Base-by-base conservation (phyloP, 495 filamentous ascomycete species). In the Hypoxylon lienhwacheense region DNA sequence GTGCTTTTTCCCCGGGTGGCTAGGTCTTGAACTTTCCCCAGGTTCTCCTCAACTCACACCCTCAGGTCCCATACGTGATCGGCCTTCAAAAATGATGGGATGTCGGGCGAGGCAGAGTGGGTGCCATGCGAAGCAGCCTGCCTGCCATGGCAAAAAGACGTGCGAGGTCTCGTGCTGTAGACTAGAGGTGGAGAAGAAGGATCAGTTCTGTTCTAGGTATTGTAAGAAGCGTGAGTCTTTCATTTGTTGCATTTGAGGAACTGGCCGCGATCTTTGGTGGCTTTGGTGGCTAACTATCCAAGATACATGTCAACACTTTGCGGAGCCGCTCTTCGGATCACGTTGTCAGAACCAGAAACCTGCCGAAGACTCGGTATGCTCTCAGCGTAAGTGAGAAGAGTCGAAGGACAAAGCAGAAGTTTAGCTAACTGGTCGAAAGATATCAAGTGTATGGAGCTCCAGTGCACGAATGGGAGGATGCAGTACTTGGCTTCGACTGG, bases 261-360 rank as follows among this genome's bases (percentile, higher is more conserved):
- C 12, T 2, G 12, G 12, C 12, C 25, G 25, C 8, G 28, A 31
- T n/a, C 3, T 26, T 15, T 2, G 33, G 7, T 29, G 12, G 43
- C 8, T 14, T 33, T 24, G 19, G 11, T 11, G 11, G 19, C 17
- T 41, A 22, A 24, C 21, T 3, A 22, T 25, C 11, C 11, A 15
- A 60, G 56, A 60, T 12, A 60, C 56, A 6, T 60, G 56, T 12
- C 31, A 24, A 1, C 49, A 60, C 22, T 54, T 60, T 3, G 45
- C 20, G 37, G 19, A 34, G 1, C 40, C 40, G 14, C 5, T 24
- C 15, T 12, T 19, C 19, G 19, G 20, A 7, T 12, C n/a, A 25
- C 46, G 36, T 4, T 59, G 55, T 37, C 15, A 31, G 5, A 35
- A 29, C 1, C 6, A 33, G 11, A 60, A 60, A 16, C 10, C 21